phyloP scores from a whole-genome alignment of 2,329 filamentous ascomycete genomes.

The Fusarium napiforme region DNA sequence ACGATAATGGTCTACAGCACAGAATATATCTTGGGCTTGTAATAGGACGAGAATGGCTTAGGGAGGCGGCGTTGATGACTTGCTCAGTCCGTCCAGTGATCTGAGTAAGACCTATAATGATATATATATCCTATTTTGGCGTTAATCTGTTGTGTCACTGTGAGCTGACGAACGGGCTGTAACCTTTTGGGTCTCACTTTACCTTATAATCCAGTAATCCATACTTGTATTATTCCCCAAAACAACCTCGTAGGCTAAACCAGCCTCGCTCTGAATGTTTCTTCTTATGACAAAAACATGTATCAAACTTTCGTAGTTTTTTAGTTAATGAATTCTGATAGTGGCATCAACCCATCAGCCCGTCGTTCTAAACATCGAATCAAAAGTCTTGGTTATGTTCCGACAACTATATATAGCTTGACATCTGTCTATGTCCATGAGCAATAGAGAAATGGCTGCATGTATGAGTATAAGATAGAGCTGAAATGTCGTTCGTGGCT shows the following conservation, averaged over 20 bases:
- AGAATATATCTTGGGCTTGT: not conserved
- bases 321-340: not conserved
- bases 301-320: not conserved
- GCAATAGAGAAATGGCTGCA: not conserved
- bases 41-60: not conserved
- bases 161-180: not conserved
- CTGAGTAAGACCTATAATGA: conserved; percentile 9
- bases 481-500: not conserved
- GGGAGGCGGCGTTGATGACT: not conserved
- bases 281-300: not conserved
- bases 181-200: not conserved
- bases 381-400: not conserved
- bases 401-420: not conserved
- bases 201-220: not conserved
- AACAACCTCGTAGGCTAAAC: not conserved
- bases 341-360: no score
- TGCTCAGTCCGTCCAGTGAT: not conserved
- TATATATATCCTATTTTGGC: not conserved
- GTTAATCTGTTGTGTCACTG: not conserved
- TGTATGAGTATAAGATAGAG: no score
- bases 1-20: conserved; percentile 4
- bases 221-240: no score
- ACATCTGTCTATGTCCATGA: not conserved
- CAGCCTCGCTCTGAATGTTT: not conserved
- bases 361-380: not conserved